Conservation (phyloP, 1,284 basidiomycete genomes). For the Ustilago xerochloae region DNA sequence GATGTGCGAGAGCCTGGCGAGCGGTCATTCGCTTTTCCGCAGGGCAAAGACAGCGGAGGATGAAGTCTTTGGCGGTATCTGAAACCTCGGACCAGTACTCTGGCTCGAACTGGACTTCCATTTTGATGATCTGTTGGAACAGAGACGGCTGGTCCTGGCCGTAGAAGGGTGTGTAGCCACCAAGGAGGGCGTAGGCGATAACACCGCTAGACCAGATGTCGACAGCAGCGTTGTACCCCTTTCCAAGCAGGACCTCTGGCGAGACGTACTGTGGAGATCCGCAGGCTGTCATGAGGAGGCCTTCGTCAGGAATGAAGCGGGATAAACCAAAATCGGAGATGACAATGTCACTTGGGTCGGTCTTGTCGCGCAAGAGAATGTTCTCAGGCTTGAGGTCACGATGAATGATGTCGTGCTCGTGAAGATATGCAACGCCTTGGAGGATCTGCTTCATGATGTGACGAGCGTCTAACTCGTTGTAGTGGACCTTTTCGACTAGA, state of each 20-base stretch:
- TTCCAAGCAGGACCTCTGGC: constrained; percentile 66
- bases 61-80: constrained; percentile 64
- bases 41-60: constrained; percentile 61
- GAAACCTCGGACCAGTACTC: constrained; percentile 65
- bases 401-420: constrained; percentile 65
- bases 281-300: constrained; percentile 65
- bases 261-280: constrained; percentile 67
- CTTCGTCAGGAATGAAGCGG: constrained; percentile 62
- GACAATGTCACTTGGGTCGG: constrained; percentile 58
- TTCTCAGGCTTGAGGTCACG: constrained; percentile 67
- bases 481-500: constrained; percentile 62
- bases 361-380: constrained; percentile 59
- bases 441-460: constrained; percentile 64
- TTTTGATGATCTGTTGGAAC: constrained; percentile 64
- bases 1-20: constrained; percentile 60
- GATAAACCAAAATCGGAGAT: constrained; percentile 68
- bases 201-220: constrained; percentile 67
- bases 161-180: constrained; percentile 68
- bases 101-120: constrained; percentile 62
- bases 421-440: constrained; percentile 63
- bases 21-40: constrained; percentile 62
- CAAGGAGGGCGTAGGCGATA: constrained; percentile 66
- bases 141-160: constrained; percentile 60
- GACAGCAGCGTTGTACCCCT: constrained; percentile 62
- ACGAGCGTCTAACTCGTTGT: constrained; percentile 65